These are phyloP conservation scores for Balamuthia mandrillaris DNA, from an alignment of 208 protist genomes.

Conservation along the genomic window DNA sequence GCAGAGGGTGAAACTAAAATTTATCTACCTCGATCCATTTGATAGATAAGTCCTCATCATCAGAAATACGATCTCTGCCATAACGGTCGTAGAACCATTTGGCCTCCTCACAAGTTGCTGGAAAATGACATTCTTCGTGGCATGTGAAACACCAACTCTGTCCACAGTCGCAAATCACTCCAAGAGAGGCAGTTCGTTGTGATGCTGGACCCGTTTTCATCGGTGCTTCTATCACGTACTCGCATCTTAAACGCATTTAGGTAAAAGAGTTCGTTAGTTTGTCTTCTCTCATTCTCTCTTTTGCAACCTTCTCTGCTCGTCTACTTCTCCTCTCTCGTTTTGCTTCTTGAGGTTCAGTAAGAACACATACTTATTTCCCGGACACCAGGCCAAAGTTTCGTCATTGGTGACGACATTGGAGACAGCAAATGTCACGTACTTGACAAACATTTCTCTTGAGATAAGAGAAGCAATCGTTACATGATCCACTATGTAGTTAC, in stretches of 20 bases:
- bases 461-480: not conserved
- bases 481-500: not conserved
- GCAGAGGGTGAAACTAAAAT: not conserved
- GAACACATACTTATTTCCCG: not conserved
- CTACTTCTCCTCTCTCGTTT: too few relatives aligned
- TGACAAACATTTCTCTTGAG: not conserved
- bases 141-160: not conserved
- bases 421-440: slow-evolving; percentile 7
- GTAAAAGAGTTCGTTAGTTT: not conserved
- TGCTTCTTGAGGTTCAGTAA: not conserved
- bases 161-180: not conserved
- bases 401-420: not conserved
- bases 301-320: too few relatives aligned
- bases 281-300: too few relatives aligned
- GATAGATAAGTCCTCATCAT: not conserved
- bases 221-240: not conserved
- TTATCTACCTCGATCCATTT: not conserved
- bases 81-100: not conserved
- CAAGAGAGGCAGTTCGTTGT: not conserved
- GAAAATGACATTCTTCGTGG: not conserved
- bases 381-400: not conserved
- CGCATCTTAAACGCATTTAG: not conserved
- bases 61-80: not conserved
- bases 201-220: too few relatives aligned
- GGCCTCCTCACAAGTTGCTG: not conserved